Base-by-base conservation (phyloP, 2,329 filamentous ascomycete genomes). In the Rasamsonia emersonii region DNA sequence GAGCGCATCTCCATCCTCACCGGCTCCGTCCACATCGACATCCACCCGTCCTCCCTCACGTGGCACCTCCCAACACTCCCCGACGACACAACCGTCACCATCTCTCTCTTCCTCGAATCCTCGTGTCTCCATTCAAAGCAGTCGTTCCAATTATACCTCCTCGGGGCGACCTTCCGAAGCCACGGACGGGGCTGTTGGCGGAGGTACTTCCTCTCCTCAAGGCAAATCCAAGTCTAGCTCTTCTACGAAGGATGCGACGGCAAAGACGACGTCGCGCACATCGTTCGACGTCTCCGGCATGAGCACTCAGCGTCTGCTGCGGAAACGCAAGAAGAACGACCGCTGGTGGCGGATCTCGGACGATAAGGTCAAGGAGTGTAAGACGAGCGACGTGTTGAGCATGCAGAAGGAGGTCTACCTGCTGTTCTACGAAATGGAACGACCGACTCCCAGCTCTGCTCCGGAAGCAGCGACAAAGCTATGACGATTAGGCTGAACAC, bases 291-390 rank as follows among this genome's bases (percentile, higher is more conserved):
- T n/a, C n/a, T n/a, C n/a, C n/a, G 18, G 31, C 9, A 27, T 31
- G 9, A 28, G 24, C 19, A 41, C 51, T 5, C 40, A 38, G 24
- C 43, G 54, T 8, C 68, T 64, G 33, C 55, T 69, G 20, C 77
- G 74, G 45, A 75, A 72, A 38, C 74, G 71, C 44, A 77, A 75
- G 50, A 59, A 65, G 9, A 73, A 71, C 26, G 81, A 93, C 50
- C 77, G 82, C 24, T 98, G 91, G 91, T 98, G 91, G 91, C 77
- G 91, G 20, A 93, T 98, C 44, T 95, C 88, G 43, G 91, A 98
- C 55, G 91, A 98, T 44, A 94, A 93, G 60, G 77, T 96, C 49
- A 91, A 89, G 53, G 89, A 96, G 60, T 82, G 86, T 44, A 94
- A 88, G 66, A 96, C 88, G 4, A 76, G 72, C 33, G 91, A 98